Conservation (phyloP, 495 filamentous ascomycete species). For the Aspergillus wentii region DNA sequence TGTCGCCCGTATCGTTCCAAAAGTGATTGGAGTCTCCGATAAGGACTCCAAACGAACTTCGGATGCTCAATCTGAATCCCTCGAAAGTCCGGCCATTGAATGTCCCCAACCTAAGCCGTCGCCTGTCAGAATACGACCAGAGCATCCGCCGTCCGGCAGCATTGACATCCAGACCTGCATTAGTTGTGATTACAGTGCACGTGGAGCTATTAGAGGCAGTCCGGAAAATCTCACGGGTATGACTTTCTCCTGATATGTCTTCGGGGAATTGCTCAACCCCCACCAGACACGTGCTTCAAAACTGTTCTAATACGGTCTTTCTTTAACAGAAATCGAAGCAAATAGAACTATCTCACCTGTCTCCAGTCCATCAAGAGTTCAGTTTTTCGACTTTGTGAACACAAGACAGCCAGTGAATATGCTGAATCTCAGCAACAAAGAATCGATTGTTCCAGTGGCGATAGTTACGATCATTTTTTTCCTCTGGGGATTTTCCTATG, state of each 20-base stretch:
- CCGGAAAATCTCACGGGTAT: slow-evolving; percentile 20
- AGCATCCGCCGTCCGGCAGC: slow-evolving; percentile 8
- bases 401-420: slow-evolving; percentile 74
- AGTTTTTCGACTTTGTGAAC: slow-evolving; percentile 79
- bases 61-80: slow-evolving; percentile 7
- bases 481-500: slow-evolving; percentile 43
- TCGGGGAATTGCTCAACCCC: slow-evolving; percentile 15
- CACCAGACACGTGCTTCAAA: too few species aligned
- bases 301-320: too few species aligned
- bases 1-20: slow-evolving; percentile 67
- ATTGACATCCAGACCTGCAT: too few species aligned
- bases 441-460: slow-evolving; percentile 48
- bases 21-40: slow-evolving; percentile 54
- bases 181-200: slow-evolving; percentile 10
- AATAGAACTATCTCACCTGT: slow-evolving; percentile 23
- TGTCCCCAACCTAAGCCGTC: slow-evolving; percentile 5
- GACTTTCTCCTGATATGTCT: slow-evolving; percentile 32
- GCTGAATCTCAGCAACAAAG: slow-evolving; percentile 54
- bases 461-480: slow-evolving; percentile 38
- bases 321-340: slow-evolving; percentile 37
- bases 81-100: slow-evolving; percentile 10
- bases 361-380: slow-evolving; percentile 31
- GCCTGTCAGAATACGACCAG: slow-evolving; percentile 10
- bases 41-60: slow-evolving; percentile 19
- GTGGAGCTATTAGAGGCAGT: slow-evolving; percentile 6